A percentile compares a stretch with the other conserved stretches of the same genome.
phyloP scores from a whole-genome alignment of 2,329 filamentous ascomycete species.

The Colletotrichum sp. region DNA sequence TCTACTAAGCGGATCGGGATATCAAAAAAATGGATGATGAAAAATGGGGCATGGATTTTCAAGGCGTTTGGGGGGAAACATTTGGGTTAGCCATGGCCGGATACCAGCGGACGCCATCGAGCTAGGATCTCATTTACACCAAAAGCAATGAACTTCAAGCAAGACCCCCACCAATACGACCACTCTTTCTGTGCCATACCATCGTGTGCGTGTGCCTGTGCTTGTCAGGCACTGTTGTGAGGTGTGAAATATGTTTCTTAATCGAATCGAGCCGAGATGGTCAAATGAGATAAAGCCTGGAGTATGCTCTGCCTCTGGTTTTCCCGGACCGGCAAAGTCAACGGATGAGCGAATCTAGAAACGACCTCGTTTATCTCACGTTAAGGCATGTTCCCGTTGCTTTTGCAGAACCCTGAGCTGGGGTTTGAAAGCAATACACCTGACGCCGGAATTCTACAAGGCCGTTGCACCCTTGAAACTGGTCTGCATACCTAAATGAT shows the following conservation, averaged over 20 bases:
- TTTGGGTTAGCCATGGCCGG: slow-evolving; percentile 35
- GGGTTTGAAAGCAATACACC: background rate
- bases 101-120: slow-evolving; percentile 35
- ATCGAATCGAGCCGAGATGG: too few relatives aligned
- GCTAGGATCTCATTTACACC: slow-evolving; percentile 36
- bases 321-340: too few relatives aligned
- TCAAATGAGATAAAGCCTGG: too few relatives aligned
- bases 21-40: slow-evolving; percentile 11
- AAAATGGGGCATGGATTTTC: slow-evolving; percentile 36
- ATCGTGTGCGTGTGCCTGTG: background rate
- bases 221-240: background rate
- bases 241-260: too few relatives aligned
- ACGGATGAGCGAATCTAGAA: background rate
- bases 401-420: background rate
- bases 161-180: slow-evolving; percentile 20
- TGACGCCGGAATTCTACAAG: background rate
- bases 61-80: slow-evolving; percentile 41
- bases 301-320: too few relatives aligned
- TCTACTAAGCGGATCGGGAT: slow-evolving; percentile 72
- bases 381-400: background rate
- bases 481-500: background rate
- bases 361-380: background rate
- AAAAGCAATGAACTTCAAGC: slow-evolving; percentile 33
- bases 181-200: background rate
- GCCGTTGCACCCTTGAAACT: background rate